Evolutionary conservation across 352 stramenopile species (phyloP).

Genomic region (Phytophthora hybrid): DNA sequence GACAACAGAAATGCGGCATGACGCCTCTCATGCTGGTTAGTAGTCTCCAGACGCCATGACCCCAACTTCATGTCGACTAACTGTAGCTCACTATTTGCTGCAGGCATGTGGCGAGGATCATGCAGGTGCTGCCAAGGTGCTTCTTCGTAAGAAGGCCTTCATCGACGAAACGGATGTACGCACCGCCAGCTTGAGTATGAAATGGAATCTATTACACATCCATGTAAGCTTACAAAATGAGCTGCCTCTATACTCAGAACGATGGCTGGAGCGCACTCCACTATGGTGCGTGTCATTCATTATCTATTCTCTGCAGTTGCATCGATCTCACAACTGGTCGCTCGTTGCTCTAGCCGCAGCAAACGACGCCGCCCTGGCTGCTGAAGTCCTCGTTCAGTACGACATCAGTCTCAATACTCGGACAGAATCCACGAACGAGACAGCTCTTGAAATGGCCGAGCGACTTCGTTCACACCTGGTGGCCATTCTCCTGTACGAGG

Average conservation of each 20-base stretch:
- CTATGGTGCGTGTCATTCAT: constrained; percentile 58
- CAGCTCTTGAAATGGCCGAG: constrained; percentile 80
- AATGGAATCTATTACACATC: constrained; percentile 15
- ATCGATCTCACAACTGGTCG: constrained; percentile 4
- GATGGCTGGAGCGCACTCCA: constrained; percentile 82
- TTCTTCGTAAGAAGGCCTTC: constrained; percentile 78
- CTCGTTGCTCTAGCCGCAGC: constrained; percentile 53
- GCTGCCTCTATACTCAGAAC: constrained; percentile 46
- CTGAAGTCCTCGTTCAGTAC: constrained; percentile 73
- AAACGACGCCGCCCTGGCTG: constrained; percentile 72
- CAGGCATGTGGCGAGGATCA: constrained; percentile 83
- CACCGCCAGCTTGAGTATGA: constrained; percentile 4
- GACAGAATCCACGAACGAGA: constrained; percentile 77
- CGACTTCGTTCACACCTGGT: constrained; percentile 77
- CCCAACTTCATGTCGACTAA: no score
- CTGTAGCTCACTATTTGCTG: not conserved
- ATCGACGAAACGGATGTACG: constrained; percentile 84
- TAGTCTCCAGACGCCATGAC: not conserved
- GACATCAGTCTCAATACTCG: constrained; percentile 67
- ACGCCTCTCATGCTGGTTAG: constrained; percentile 81
- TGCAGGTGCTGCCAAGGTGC: constrained; percentile 55
- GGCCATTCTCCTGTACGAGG: constrained; percentile 75
- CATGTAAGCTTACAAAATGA: constrained; percentile 14
- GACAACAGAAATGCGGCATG: constrained; percentile 69
- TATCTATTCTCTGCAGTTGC: constrained; percentile 14